Evolutionary conservation across 495 filamentous ascomycete species (phyloP), one percentile per base, ranked within the genome.

Genomic region (Lasiosphaeris hirsuta): DNA sequence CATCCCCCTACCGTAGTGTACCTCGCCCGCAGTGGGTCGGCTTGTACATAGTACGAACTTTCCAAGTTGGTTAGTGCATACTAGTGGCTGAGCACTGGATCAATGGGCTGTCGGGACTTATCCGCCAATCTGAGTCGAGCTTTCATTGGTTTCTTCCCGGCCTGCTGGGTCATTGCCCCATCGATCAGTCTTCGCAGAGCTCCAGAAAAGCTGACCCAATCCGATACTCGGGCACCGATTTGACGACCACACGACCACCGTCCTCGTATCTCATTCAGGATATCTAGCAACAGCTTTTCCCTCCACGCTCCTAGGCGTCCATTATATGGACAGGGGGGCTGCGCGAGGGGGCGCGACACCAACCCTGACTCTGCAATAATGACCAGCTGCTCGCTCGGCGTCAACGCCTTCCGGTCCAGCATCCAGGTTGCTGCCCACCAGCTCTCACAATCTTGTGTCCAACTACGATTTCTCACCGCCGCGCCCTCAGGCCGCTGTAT

Each of bases 361-460:
- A 48, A 8, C 7, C 2, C 30, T 34, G 33, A 37, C 17, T 15
- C 10, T 36, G 50, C 63, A 48, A 67, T 58, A 51, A 70, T 70
- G 67, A 69, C 37, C 61, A 51, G 48, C 42, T 64, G 57, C 40
- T 56, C 60, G 14, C 56, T 71, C 40, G 67, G 69, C 61, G 64
- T 71, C 53, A 58, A 61, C 59, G 64, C 64, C 59, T 66, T 71
- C 33, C 60, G 67, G 42, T 60, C 64, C 48, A 54, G 64, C 59
- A 57, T 61, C 52, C 67, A 68, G 54, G 51, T 61, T 41, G 64
- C 58, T 19, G 61, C 59, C 6, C 65, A 54, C 17, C 61, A 62
- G 4, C 49, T 66, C 36, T 51, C 63, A n/a, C 68, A 33, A 40
- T 57, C 41, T 33, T 53, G 42, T 35, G 33, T 37, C 37, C 51